Conservation (phyloP, 2,329 filamentous ascomycete genomes). For the Teratosphaeria gauchensis region DNA sequence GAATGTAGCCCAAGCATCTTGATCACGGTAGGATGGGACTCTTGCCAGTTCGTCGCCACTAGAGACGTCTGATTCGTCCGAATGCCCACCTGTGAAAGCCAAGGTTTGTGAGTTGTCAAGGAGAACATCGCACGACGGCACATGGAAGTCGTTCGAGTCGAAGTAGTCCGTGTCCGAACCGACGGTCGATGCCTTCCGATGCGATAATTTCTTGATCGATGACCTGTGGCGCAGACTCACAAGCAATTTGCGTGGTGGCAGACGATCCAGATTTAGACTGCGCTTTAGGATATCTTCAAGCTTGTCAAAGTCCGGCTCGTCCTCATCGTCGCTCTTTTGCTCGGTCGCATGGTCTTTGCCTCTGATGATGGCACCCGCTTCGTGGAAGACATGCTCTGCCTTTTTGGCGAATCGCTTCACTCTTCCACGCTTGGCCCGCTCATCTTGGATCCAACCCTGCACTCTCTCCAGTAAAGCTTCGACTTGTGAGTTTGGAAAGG, state of each 20-base stretch:
- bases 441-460: slow-evolving; percentile 71
- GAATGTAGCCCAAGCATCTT: slow-evolving; percentile 70
- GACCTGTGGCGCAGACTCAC: slow-evolving; percentile 12
- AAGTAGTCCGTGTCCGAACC: slow-evolving; percentile 80
- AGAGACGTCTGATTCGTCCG: slow-evolving; percentile 41
- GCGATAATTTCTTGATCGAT: slow-evolving; percentile 21
- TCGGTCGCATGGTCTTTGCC: neutral
- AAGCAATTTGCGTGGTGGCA: slow-evolving; percentile 9
- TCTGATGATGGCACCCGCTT: neutral
- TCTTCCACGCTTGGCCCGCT: slow-evolving; percentile 52
- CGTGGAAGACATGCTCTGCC: neutral
- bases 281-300: slow-evolving; percentile 72
- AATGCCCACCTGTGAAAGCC: slow-evolving; percentile 55
- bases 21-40: slow-evolving; percentile 19
- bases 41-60: slow-evolving; percentile 16
- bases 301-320: slow-evolving; percentile 58
- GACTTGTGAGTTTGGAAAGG: slow-evolving; percentile 9
- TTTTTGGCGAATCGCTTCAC: neutral
- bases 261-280: slow-evolving; percentile 30
- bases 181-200: slow-evolving; percentile 34
- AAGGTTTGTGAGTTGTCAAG: slow-evolving; percentile 88
- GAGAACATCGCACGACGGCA: slow-evolving; percentile 73
- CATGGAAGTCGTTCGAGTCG: slow-evolving; percentile 64
- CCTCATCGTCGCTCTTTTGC: slow-evolving; percentile 2
- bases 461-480: slow-evolving; percentile 49